Base-by-base conservation (phyloP, 768 basidiomycete genomes). In the Gelatoporia subvermispora region DNA sequence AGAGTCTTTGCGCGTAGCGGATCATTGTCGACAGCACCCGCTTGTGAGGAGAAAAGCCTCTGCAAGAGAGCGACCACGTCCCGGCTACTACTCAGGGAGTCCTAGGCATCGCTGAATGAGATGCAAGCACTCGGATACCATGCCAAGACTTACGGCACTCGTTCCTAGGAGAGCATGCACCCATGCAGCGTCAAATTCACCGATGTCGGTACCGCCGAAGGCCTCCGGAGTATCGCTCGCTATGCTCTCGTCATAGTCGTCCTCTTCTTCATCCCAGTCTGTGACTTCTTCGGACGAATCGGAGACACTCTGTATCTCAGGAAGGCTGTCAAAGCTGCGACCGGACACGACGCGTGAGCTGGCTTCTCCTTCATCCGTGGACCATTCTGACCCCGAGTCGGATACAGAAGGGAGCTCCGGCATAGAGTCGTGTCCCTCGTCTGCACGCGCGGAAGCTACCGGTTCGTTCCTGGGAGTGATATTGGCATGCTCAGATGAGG, bases 1-100 rank as follows among this genome's bases (percentile, higher is more conserved):
- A 90, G 71, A 44, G 67, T 75, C 61, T 76, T 77, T 1, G 86
- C 88, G 24, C 85, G 75, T 47, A 77, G 77, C 0, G 82, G 82
- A 53, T 86, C 82, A 50, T 85, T 44, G 38, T 56, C 53, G 3
- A 41, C 45, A 9, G 31, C 17, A 5, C 18, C 17, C 5, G 36
- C 13, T 3, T 38, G 43, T 5, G 23, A 20, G 9, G 28, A 11
- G 23, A 42, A 15, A 13, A 49, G 18, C n/a, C 24, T 13, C 3
- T 31, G 28, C 13, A 31, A 13, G 28, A 31, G 13, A 7, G 28
- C 28, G 28, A 31, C 28, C 5, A 31, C 28, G 13, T 31, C 28
- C 28, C 28, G 28, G 13, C 28, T 31, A 13, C 28, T 31, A 13
- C 28, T 31, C 28, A 31, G 28, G 13, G 28, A 31, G 28, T 31